phyloP scores from a whole-genome alignment of 805 yeast genomes.

The Wickerhamomyces mucosus region DNA sequence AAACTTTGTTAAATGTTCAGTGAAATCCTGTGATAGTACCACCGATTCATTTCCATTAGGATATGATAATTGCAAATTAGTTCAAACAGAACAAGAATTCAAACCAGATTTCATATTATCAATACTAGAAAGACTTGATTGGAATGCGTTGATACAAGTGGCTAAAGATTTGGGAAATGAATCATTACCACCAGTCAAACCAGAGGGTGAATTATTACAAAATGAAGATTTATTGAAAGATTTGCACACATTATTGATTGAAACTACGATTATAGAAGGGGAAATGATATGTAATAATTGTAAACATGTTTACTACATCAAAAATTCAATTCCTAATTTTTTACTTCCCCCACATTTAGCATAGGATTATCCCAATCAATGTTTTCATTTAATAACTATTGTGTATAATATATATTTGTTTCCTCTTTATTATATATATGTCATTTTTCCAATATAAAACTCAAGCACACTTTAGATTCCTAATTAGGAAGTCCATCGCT shows the following conservation, averaged over 20 bases:
- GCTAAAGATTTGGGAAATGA: constrained; percentile 60
- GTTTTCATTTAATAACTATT: too few relatives aligned
- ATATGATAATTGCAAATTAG: constrained; percentile 59
- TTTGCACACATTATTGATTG: constrained; percentile 68
- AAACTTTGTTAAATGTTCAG: constrained; percentile 91
- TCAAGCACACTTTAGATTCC: too few relatives aligned
- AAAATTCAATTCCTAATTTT: constrained; percentile 90
- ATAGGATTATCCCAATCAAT: constrained; percentile 11
- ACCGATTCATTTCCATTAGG: constrained; percentile 73
- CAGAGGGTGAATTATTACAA: constrained; percentile 27
- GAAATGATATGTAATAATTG: constrained; percentile 84
- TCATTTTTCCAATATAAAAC: too few relatives aligned
- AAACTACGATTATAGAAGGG: constrained; percentile 83
- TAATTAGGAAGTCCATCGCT: too few relatives aligned
- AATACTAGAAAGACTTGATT: constrained; percentile 74
- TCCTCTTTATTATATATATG: too few relatives aligned
- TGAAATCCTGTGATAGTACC: constrained; percentile 67
- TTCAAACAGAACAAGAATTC: constrained; percentile 64
- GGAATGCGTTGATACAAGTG: constrained; percentile 76
- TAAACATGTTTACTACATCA: constrained; percentile 79
- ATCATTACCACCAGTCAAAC: constrained; percentile 50
- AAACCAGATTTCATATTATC: constrained; percentile 71
- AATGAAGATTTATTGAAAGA: constrained; percentile 50
- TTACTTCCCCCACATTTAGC: constrained; percentile 91
- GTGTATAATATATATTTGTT: too few relatives aligned